Evolutionary conservation across 306 rosid genomes (phyloP), one percentile per base, ranked within the genome.

Genomic region (Lablab purpureus): DNA sequence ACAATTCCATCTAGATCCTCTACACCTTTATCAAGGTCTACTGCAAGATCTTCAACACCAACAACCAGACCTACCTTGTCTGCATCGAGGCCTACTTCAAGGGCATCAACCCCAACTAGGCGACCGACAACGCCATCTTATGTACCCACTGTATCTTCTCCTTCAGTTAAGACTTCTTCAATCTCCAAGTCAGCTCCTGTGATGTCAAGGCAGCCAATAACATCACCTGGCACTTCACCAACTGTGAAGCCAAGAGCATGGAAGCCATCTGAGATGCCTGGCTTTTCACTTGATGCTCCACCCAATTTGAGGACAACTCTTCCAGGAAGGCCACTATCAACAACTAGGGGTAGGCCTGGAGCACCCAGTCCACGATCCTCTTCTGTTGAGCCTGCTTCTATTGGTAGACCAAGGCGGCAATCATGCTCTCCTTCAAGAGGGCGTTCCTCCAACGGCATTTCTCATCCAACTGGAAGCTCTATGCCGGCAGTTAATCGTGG

Each of bases 391-490:
- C 98, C 98, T 68, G 87, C 85, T 76, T 65, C 94, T 58, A 82
- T 83, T 73, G 91, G 90, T 79, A 90, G 99, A 67, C 92, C 98
- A 73, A 91, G 89, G 73, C 84, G 98, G 63, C 98, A 93, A 80
- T 96, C 99, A 10, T 93, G 97, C 89, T 96, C 99, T 78, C 99
- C 99, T 81, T 96, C 99, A 27, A 93, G 99, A 89, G 99, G 99
- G 73, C 86, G 98, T 59, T 77, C 84, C 59, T 67, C 96, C 83
- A 95, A 84, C 71, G 90, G 96, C 56, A 65, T 70, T 78, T 80
- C 87, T 77, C 93, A 84, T 85, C 25, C 82, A 12, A 96, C 96
- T 67, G 99, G 99, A 64, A 83, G 96, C 82, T 93, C 99, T 72
- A 89, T 96, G 85, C 99, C 99, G 2, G 98, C 98, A n/a, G 89